Base-by-base conservation (phyloP, 768 basidiomycete species). In the Tylopilus felleus region DNA sequence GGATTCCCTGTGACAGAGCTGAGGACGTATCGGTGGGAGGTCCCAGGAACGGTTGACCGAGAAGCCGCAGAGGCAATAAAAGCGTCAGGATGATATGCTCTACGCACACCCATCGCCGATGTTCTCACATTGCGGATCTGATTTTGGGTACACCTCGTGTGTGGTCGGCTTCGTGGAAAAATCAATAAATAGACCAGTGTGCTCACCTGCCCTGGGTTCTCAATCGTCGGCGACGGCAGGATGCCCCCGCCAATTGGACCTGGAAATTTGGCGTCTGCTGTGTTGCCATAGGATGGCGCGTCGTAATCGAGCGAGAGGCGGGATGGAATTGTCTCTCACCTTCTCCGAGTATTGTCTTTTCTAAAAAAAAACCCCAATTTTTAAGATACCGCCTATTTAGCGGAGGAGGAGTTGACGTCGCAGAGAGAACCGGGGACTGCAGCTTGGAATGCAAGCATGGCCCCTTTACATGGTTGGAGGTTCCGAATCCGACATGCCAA, bases 91-190 rank as follows among this genome's bases (percentile, higher is more conserved):
- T 12, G 22, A 19, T 19, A 23, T 23, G 0, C 31, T 36, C 9
- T 23, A 28, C 12, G 21, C 25, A 13, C 39, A 28, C 23, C 28
- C 27, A 5, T 12, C 19, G 14, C 6, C 8, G n/a, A 12, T 25
- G 5, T 35, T 48, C 48, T 23, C 57, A 75, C 76, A 71, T 65
- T 70, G 64, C 8, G 76, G 74, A 57, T 78, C 75, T 1, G 74
- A 76, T 56, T 75, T 72, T 0, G 77, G 80, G 54, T 74, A 81
- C 6, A 81, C 79, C 79, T 82, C 13, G 22, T n/a, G 7, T 4
- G 22, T 2, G 10, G 25, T 36, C 33, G 19, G 21, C 13, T 9
- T 40, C 39, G 21, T 13, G 4, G 16, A 36, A 47, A 35, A 23
- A 31, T 7, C 21, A 56, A 23, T 29, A 17, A 16, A 36, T 42